These are phyloP conservation scores for Xylaria sp. DNA, from an alignment of 2,329 filamentous ascomycete species.

Conservation along the genomic window DNA sequence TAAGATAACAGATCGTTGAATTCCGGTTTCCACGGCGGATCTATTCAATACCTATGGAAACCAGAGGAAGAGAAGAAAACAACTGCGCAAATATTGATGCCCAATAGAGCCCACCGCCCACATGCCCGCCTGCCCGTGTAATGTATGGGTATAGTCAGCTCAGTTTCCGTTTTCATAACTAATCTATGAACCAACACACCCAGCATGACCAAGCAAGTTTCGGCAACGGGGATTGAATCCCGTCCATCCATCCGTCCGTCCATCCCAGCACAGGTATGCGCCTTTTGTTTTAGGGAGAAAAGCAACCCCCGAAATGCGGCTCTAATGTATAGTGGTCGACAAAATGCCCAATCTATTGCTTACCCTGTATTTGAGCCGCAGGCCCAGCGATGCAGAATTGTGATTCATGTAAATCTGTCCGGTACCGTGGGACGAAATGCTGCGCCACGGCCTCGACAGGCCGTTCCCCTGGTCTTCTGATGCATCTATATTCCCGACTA, in stretches of 20 bases:
- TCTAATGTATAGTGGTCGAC: conserved; percentile 26
- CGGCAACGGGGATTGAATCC: background rate
- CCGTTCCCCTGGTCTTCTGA: background rate
- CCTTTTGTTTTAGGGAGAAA: conserved; percentile 4
- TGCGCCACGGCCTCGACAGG: background rate
- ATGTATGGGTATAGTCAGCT: no score
- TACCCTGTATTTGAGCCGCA: conserved; percentile 18
- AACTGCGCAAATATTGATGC: no score
- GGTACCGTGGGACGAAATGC: background rate
- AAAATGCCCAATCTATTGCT: conserved; percentile 28
- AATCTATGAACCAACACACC: background rate
- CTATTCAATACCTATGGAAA: no score
- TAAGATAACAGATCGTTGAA: no score
- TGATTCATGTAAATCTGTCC: background rate
- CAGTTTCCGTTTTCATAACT: no score
- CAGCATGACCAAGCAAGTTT: background rate
- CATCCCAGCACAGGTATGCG: background rate
- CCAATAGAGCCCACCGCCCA: no score
- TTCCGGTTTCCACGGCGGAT: no score
- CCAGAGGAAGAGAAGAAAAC: no score
- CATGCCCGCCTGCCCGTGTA: no score
- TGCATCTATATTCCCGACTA: conserved; percentile 16
- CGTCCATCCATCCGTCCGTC: background rate
- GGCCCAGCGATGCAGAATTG: conserved; percentile 15
- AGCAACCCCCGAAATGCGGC: conserved; percentile 25